These are phyloP conservation scores for Piloderma croceum DNA, from an alignment of 768 basidiomycete species.

Conservation along the genomic window DNA sequence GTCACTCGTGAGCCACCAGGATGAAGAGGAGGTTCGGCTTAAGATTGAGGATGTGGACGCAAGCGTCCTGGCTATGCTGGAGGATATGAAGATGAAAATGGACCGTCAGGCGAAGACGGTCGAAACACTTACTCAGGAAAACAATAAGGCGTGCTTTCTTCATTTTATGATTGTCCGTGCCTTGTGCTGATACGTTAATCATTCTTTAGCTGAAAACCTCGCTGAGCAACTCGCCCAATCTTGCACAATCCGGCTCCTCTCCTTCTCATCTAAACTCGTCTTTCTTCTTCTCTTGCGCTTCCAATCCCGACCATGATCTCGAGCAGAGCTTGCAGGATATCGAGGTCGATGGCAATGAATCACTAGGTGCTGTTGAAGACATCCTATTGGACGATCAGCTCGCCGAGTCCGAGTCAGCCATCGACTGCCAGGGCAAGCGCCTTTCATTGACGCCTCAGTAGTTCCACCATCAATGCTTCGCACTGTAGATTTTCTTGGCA, in stretches of 20 bases:
- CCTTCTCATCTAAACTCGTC: no score
- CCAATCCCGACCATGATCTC: background rate
- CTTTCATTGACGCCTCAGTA: background rate
- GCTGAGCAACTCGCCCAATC: slow-evolving; percentile 9
- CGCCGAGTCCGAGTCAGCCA: background rate
- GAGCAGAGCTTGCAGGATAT: no score
- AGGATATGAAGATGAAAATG: slow-evolving; percentile 44
- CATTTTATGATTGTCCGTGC: slow-evolving; percentile 2
- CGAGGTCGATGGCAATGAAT: no score
- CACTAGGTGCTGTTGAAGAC: no score
- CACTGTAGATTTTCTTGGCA: no score
- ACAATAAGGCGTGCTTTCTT: slow-evolving; percentile 34
- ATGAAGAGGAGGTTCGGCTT: background rate
- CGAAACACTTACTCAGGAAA: slow-evolving; percentile 40
- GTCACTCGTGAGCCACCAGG: background rate
- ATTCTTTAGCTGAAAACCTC: slow-evolving; percentile 24
- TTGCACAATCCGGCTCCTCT: no score
- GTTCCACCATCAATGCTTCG: background rate
- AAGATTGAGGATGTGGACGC: slow-evolving; percentile 10
- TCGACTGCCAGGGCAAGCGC: background rate
- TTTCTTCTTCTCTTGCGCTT: background rate
- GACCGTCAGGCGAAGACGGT: slow-evolving; percentile 43
- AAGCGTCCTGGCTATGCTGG: slow-evolving; percentile 32
- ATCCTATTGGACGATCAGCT: no score
- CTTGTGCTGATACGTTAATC: no score